Conservation (phyloP, 257 asterid genomes). For the Nicotiana obtusifolia region DNA sequence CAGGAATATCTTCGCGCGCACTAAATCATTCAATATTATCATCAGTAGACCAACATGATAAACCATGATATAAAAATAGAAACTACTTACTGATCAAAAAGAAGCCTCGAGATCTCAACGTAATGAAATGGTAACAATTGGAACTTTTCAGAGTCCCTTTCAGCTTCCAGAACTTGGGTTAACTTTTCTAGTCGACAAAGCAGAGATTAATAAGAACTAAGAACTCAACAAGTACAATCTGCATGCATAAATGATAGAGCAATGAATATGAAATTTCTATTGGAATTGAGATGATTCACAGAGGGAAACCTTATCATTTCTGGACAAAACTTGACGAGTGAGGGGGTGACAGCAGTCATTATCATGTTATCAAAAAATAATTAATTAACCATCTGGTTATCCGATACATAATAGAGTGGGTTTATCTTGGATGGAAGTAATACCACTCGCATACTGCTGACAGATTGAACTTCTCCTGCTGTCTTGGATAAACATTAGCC, state of each 20-base stretch:
- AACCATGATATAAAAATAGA: conserved; percentile 3
- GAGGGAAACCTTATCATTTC: neutral
- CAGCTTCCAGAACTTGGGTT: conserved; percentile 78
- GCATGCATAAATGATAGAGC: neutral
- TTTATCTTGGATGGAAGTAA: neutral
- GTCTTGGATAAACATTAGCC: neutral
- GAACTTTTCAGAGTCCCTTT: conserved; percentile 78
- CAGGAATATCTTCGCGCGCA: conserved; percentile 84
- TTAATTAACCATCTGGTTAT: neutral
- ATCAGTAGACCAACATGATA: conserved; percentile 16
- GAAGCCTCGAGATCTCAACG: conserved; percentile 91
- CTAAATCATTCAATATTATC: conserved; percentile 32
- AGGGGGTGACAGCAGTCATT: neutral
- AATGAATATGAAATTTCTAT: neutral
- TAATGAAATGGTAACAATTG: conserved; percentile 93
- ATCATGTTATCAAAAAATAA: neutral
- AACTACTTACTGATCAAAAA: conserved; percentile 75
- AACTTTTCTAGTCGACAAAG: conserved; percentile 50
- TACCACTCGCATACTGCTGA: neutral
- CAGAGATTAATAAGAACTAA: conserved; percentile 15
- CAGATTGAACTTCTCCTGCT: neutral
- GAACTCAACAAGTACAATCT: neutral
- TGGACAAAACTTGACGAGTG: neutral
- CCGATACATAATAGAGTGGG: neutral
- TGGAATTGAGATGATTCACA: neutral